These are phyloP conservation scores for Boletus rubroflammeus DNA, from an alignment of 768 basidiomycete species.

Conservation along the genomic window DNA sequence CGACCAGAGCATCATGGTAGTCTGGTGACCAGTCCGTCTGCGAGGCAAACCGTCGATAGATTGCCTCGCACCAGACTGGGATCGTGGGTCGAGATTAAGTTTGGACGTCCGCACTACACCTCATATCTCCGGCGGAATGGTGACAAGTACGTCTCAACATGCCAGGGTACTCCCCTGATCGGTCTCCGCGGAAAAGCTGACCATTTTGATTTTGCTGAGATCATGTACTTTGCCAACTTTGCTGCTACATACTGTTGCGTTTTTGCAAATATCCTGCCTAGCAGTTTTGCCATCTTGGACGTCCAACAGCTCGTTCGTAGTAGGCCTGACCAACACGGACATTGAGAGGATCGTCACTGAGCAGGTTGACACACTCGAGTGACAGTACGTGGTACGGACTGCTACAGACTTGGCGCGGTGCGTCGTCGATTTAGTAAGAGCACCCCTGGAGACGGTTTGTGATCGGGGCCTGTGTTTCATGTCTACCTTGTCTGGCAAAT, in stretches of 20 bases:
- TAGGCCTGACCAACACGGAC: background rate
- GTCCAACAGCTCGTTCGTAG: background rate
- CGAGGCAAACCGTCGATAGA: no score
- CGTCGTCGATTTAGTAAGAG: background rate
- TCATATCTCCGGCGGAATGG: background rate
- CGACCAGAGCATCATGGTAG: no score
- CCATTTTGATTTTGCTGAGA: background rate
- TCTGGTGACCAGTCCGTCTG: no score
- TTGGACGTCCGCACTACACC: background rate
- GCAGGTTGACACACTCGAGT: background rate
- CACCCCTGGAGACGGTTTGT: constrained; percentile 9
- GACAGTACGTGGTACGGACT: background rate
- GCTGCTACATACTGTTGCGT: background rate
- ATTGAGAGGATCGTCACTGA: background rate
- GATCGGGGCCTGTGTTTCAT: constrained; percentile 8
- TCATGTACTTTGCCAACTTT: background rate
- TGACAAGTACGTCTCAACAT: background rate
- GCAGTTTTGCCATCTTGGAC: background rate
- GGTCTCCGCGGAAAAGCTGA: background rate
- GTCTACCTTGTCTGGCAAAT: background rate
- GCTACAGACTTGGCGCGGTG: background rate
- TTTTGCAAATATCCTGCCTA: background rate
- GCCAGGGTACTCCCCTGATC: background rate
- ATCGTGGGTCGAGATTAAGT: background rate
- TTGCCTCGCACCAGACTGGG: no score